Conservation (phyloP, 176 grass and related monocot species). For the Triticum monococcum region DNA sequence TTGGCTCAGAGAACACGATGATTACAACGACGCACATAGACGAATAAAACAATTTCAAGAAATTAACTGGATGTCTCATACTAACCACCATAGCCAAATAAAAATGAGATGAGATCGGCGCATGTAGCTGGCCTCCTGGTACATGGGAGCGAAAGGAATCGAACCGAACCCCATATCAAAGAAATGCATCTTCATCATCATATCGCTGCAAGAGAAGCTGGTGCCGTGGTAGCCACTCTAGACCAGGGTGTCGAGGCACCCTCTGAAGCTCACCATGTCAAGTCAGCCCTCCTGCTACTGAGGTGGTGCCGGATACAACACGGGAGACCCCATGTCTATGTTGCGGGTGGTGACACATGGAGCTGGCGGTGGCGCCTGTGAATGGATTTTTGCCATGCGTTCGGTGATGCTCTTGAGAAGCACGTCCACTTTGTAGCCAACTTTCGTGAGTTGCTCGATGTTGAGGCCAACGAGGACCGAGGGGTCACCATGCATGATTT, state of each 20-base stretch:
- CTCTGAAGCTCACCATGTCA: too few relatives aligned
- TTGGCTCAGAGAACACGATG: not conserved
- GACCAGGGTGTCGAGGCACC: not conserved
- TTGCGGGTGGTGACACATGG: not conserved
- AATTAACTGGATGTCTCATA: not conserved
- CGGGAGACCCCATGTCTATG: too few relatives aligned
- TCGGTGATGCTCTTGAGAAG: not conserved
- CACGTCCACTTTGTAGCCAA: not conserved
- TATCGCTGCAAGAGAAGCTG: not conserved
- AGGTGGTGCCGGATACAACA: not conserved
- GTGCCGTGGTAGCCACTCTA: not conserved
- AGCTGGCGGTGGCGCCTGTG: not conserved
- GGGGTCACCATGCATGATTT: not conserved
- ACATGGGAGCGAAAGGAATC: not conserved
- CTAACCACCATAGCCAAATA: not conserved
- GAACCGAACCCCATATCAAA: not conserved
- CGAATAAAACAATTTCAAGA: not conserved
- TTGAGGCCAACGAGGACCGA: not conserved
- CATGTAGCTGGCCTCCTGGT: not conserved
- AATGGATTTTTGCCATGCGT: not conserved
- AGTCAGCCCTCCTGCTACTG: not conserved
- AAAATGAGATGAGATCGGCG: not conserved
- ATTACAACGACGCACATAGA: too few relatives aligned
- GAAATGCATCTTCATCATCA: not conserved
- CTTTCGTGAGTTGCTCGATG: slow-evolving; percentile 14